phyloP scores from a whole-genome alignment of 768 basidiomycete genomes.

The Porphyrellus cyaneotinctus region DNA sequence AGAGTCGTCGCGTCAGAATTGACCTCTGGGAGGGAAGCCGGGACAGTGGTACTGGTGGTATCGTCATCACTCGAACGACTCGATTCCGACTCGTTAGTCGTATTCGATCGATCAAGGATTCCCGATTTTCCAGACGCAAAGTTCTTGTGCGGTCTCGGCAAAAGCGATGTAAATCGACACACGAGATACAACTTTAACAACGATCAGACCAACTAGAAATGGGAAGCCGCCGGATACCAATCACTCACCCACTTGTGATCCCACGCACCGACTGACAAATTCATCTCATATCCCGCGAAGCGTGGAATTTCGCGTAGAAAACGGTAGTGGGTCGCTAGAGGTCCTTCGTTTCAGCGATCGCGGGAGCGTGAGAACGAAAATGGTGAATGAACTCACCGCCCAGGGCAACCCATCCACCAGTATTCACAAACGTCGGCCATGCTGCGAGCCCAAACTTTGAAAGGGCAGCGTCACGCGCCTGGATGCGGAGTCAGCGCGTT shows the following conservation, averaged over 20 bases:
- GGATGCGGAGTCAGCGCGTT: background rate
- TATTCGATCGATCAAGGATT: background rate
- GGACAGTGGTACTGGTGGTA: background rate
- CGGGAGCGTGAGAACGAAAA: background rate
- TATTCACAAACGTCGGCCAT: conserved; percentile 12
- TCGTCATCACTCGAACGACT: background rate
- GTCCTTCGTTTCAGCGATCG: background rate
- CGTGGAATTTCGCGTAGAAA: conserved; percentile 19
- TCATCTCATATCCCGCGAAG: conserved; percentile 13
- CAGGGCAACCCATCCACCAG: conserved; percentile 6
- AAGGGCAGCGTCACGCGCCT: conserved; percentile 17
- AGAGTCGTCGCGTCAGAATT: conserved; percentile 43
- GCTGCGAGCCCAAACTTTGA: conserved; percentile 5
- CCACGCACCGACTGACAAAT: conserved; percentile 15
- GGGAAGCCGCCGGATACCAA: background rate
- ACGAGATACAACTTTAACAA: conserved; percentile 12
- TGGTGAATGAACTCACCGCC: background rate
- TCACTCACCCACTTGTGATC: conserved; percentile 17
- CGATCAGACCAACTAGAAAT: background rate
- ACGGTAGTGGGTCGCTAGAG: conserved; percentile 11
- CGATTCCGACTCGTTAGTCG: background rate
- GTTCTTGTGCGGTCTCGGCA: background rate
- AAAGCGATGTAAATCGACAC: conserved; percentile 11
- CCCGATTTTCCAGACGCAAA: background rate
- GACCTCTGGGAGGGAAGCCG: background rate